Percentiles rank a stretch among this genome's conserved stretches.
phyloP scores from a whole-genome alignment of 2,329 filamentous ascomycete species.

The Cordyceps tenuipes region DNA sequence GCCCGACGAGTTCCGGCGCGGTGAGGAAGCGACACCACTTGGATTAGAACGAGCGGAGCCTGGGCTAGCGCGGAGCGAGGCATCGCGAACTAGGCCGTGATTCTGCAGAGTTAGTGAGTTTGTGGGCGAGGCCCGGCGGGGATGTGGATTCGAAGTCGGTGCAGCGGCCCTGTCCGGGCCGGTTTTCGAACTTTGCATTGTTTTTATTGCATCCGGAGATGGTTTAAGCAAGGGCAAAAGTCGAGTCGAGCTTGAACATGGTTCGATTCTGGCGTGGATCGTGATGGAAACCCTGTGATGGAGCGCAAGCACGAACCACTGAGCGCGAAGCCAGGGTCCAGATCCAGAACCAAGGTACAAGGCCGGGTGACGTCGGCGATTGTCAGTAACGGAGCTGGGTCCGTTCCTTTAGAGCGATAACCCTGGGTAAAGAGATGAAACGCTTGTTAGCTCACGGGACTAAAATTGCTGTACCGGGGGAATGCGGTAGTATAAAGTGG shows the following conservation, averaged over 20 bases:
- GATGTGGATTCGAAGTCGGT: slow-evolving; percentile 12
- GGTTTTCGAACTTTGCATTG: not conserved
- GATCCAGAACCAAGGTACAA: not conserved
- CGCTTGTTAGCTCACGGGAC: not conserved
- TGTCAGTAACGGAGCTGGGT: slow-evolving; percentile 3
- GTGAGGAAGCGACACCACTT: slow-evolving; percentile 16
- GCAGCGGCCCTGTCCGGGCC: not conserved
- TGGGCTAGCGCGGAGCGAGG: slow-evolving; percentile 22
- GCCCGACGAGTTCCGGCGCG: slow-evolving; percentile 35
- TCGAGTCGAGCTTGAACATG: not conserved
- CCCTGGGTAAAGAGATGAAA: not conserved
- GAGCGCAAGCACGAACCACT: not conserved
- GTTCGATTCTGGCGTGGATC: not conserved
- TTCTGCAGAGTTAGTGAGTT: slow-evolving; percentile 40
- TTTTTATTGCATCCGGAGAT: slow-evolving; percentile 3
- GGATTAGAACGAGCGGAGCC: slow-evolving; percentile 18
- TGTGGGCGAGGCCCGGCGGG: slow-evolving; percentile 35
- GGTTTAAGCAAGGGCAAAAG: not conserved
- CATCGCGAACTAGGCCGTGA: slow-evolving; percentile 38
- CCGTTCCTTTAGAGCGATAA: not conserved
- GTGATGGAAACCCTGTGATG: not conserved
- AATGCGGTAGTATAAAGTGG: not conserved
- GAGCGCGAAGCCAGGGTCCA: not conserved
- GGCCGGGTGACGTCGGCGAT: not conserved
- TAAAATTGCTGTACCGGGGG: slow-evolving; percentile 3